A percentile compares a stretch with the other conserved stretches of the same genome.
phyloP scores from a whole-genome alignment of 1,284 basidiomycete genomes.

The Ceratobasidium sp. region DNA sequence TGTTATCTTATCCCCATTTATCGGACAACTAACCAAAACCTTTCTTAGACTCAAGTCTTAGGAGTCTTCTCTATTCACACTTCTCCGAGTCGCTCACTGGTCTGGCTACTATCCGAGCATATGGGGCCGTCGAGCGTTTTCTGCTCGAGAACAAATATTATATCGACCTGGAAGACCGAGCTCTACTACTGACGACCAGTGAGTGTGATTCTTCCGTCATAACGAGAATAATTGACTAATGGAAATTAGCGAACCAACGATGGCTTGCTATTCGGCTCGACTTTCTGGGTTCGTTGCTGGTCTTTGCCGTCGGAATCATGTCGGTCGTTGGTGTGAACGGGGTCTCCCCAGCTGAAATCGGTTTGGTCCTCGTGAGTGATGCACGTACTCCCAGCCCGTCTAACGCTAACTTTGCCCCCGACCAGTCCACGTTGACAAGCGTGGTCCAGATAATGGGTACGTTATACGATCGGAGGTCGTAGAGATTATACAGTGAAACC shows the following conservation, averaged over 20 bases:
- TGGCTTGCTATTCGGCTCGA: conserved; percentile 87
- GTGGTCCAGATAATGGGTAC: conserved; percentile 45
- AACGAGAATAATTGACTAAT: not conserved
- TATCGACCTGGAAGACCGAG: conserved; percentile 82
- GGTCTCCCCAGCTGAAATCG: conserved; percentile 75
- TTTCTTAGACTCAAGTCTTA: conserved; percentile 71
- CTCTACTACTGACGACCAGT: conserved; percentile 68
- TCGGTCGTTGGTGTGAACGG: conserved; percentile 62
- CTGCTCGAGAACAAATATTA: conserved; percentile 76
- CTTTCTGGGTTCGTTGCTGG: conserved; percentile 75
- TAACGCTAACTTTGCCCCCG: conserved; percentile 46
- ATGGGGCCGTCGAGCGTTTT: conserved; percentile 74
- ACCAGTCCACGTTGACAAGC: conserved; percentile 27
- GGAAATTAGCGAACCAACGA: conserved; percentile 54
- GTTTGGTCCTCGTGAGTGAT: conserved; percentile 72
- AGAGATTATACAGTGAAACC: no score
- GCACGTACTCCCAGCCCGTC: conserved; percentile 30
- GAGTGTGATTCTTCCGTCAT: not conserved
- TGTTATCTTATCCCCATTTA: conserved; percentile 32
- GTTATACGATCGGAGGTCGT: conserved; percentile 63
- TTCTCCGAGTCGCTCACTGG: conserved; percentile 84
- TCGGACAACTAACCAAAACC: conserved; percentile 51
- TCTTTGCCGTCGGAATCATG: conserved; percentile 70
- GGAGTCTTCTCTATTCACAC: conserved; percentile 81
- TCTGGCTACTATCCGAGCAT: conserved; percentile 81